Evolutionary conservation across 2,329 filamentous ascomycete genomes (phyloP), one percentile per base, ranked within the genome.

Genomic region (Gnomoniopsis sp.): DNA sequence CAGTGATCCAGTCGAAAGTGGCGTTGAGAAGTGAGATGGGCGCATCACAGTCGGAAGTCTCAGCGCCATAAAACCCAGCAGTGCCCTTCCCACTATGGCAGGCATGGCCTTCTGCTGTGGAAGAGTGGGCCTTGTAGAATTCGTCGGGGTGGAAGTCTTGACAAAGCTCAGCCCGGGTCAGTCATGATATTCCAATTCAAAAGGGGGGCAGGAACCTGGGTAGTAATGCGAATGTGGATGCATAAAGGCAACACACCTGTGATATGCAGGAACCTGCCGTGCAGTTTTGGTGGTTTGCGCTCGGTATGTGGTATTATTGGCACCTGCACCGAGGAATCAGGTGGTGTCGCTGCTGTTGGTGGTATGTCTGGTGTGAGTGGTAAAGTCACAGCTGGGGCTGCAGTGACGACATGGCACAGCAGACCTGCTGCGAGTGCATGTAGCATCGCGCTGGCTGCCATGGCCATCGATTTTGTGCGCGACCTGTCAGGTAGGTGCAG

Each of bases 71-170:
- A 53, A 83, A 79, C 49, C 93, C 93, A 8, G 93, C 89, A 6
- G 85, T 77, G 14, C 95, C 95, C 60, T 85, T 77, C 60, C 88
- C 87, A 57, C 87, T 82, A 70, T 99, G 95, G 74, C 95, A 99
- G 62, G 88, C 88, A 63, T 83, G 75, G 33, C 84, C 81, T 65
- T 85, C 80, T 41, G 83, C 79, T 48, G 89, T 89, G 23, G 89
- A 89, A 12, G 90, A 84, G 71, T 93, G 88, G 8, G 83, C 74
- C 73, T 91, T 88, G 80, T 97, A 99, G 74, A 90, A 90, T 47
- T 85, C 84, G 72, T 99, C 95, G 49, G 92, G 91, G 69, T 99
- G 95, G 66, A 98, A 83, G 75, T 99, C 95, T 96, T 66, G 55
- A 33, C 52, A 34, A 14, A 21, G 21, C 36, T 19, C 33, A 53